A percentile compares a stretch with the other conserved stretches of the same genome.
Conservation (phyloP, 2,329 filamentous ascomycete species). For the Aspergillus terreus region DNA sequence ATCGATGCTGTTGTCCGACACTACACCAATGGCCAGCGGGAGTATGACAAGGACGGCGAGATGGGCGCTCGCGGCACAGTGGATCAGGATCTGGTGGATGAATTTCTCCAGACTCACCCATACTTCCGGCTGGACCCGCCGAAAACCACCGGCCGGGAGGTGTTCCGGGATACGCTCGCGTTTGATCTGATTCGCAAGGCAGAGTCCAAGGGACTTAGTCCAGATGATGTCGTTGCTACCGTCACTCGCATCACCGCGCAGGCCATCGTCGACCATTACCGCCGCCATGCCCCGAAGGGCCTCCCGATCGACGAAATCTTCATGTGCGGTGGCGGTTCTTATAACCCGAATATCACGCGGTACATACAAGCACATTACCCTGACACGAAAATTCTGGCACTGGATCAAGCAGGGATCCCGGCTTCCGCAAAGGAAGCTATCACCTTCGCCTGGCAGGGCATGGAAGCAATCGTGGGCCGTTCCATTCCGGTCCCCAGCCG, state of each 20-base stretch:
- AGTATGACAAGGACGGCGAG: conserved; percentile 52
- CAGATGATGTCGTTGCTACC: too few species aligned
- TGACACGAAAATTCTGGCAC: conserved; percentile 49
- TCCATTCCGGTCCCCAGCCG: conserved; percentile 53
- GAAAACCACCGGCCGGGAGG: conserved; percentile 58
- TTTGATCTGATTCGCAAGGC: too few species aligned
- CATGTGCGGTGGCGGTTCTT: conserved; percentile 39
- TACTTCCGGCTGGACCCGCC: conserved; percentile 53
- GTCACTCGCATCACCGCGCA: conserved; percentile 56
- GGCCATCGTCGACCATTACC: conserved; percentile 52
- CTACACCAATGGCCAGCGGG: conserved; percentile 48
- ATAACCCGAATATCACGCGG: conserved; percentile 46
- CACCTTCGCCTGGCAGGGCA: conserved; percentile 59
- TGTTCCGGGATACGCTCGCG: conserved; percentile 36
- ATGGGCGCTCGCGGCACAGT: conserved; percentile 50
- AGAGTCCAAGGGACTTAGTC: too few species aligned
- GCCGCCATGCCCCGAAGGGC: conserved; percentile 47
- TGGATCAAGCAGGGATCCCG: conserved; percentile 57
- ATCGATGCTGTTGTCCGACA: conserved; percentile 56
- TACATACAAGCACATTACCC: conserved; percentile 52
- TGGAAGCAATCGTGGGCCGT: conserved; percentile 56
- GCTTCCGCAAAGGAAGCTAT: conserved; percentile 58
- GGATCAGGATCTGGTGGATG: conserved; percentile 50
- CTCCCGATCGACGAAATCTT: conserved; percentile 54
- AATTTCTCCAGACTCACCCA: conserved; percentile 44